Evolutionary conservation across 139 green algal genomes (phyloP).

Genomic region (Volvox reticuliferus): DNA sequence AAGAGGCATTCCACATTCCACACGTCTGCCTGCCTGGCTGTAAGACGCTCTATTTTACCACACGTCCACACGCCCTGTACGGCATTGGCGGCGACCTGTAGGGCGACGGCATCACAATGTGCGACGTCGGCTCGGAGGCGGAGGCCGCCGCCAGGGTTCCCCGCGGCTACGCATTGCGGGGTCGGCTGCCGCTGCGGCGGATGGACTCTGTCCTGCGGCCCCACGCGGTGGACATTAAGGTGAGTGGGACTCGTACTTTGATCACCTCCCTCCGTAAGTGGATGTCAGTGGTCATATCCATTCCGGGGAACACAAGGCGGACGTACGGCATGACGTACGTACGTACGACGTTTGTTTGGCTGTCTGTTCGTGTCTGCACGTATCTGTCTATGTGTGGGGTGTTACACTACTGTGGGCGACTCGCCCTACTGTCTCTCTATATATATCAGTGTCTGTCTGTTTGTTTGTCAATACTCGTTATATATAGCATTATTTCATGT

Average conservation of each 20-base stretch:
- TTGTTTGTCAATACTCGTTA: not conserved
- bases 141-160: conserved; percentile 9
- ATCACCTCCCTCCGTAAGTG: too few species aligned
- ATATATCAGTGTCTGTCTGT: not conserved
- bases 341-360: not conserved
- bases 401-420: too few species aligned
- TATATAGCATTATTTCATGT: too few species aligned
- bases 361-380: not conserved
- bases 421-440: not conserved
- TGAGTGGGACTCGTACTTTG: not conserved
- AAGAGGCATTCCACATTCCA: too few species aligned
- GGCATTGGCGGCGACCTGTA: not conserved
- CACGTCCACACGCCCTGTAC: too few species aligned
- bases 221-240: not conserved
- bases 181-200: conserved; percentile 4
- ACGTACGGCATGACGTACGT: too few species aligned
- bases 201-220: conserved; percentile 11
- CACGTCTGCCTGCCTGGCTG: too few species aligned
- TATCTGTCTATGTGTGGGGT: not conserved
- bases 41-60: too few species aligned
- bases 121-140: not conserved
- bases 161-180: conserved; percentile 16
- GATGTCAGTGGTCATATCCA: too few species aligned
- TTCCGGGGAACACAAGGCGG: too few species aligned
- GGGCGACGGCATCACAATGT: conserved; percentile 53